Conservation (phyloP, 306 rosid genomes). For the Dalbergia cultrata region DNA sequence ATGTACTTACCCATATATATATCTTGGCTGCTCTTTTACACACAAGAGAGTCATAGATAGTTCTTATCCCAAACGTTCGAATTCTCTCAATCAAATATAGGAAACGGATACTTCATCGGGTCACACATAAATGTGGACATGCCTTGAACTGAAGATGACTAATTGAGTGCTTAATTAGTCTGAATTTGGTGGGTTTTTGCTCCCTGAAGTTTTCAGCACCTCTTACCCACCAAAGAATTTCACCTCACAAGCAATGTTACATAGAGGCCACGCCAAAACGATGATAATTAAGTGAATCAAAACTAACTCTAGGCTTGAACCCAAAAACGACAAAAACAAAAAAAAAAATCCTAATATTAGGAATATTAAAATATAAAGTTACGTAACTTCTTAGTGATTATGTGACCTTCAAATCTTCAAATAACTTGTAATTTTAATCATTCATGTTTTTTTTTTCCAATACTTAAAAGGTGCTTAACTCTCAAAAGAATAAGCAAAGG, state of each 20-base stretch:
- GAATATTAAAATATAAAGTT: no score
- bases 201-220: slow-evolving; percentile 12
- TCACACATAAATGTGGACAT: not conserved
- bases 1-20: slow-evolving; percentile 24
- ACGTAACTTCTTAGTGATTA: no score
- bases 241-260: slow-evolving; percentile 33
- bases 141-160: slow-evolving; percentile 10
- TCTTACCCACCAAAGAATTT: slow-evolving; percentile 45
- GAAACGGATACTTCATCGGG: not conserved
- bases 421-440: no score
- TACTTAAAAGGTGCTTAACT: no score
- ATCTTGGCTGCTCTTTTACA: not conserved
- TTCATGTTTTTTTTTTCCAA: no score
- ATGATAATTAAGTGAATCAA: not conserved
- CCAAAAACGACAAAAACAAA: no score
- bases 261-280: not conserved
- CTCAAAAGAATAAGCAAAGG: no score
- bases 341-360: no score
- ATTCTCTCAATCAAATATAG: not conserved
- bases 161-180: slow-evolving; percentile 21
- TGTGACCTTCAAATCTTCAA: no score
- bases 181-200: slow-evolving; percentile 23
- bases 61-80: slow-evolving; percentile 25
- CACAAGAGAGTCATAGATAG: not conserved
- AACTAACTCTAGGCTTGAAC: not conserved